Conservation (phyloP, 768 basidiomycete species). For the Coprinopsis sp. region DNA sequence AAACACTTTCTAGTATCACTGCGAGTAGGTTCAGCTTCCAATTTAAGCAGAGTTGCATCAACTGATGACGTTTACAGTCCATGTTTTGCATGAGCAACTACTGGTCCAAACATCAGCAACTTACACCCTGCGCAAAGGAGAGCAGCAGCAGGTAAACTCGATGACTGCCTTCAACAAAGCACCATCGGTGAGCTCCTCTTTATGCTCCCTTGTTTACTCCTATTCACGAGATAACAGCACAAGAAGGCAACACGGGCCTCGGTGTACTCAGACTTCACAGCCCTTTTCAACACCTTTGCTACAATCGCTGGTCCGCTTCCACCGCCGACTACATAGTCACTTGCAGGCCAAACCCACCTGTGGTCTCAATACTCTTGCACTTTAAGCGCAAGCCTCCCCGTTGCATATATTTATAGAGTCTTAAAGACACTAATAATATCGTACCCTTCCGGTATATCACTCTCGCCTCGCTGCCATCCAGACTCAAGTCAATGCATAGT, state of each 20-base stretch:
- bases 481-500: too few species aligned
- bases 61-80: background rate
- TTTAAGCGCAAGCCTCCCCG: too few species aligned
- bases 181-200: background rate
- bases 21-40: background rate
- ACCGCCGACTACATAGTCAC: too few species aligned
- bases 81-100: constrained; percentile 1
- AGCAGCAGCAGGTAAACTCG: background rate
- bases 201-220: background rate
- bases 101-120: constrained; percentile 1
- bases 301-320: background rate
- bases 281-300: background rate
- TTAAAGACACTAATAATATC: too few species aligned
- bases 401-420: too few species aligned
- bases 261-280: background rate
- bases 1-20: background rate
- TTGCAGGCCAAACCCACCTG: too few species aligned
- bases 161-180: constrained; percentile 1
- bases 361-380: too few species aligned
- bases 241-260: background rate
- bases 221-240: background rate
- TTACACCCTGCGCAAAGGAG: background rate
- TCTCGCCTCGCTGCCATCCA: too few species aligned
- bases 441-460: too few species aligned
- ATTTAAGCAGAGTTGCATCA: background rate